Evolutionary conservation across 2,329 filamentous ascomycete genomes (phyloP).

Genomic region (Dothistroma pini): DNA sequence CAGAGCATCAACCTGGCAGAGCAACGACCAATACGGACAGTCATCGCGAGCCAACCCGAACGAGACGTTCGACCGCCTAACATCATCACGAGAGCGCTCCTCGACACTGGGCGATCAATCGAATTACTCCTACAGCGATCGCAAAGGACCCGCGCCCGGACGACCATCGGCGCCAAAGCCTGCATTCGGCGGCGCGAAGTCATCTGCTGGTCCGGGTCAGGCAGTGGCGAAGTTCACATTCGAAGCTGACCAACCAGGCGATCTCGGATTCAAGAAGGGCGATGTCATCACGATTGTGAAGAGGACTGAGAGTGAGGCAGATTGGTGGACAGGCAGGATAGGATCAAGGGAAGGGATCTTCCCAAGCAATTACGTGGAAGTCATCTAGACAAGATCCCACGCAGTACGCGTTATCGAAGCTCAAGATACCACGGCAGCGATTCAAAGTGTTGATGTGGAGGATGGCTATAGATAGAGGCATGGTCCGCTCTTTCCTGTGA

Average conservation of each 20-base stretch:
- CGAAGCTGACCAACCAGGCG: slow-evolving; percentile 87
- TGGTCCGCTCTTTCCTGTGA: not conserved
- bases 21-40: slow-evolving; percentile 67
- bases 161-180: slow-evolving; percentile 88
- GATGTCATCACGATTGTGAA: slow-evolving; percentile 94
- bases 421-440: not conserved
- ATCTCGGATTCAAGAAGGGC: slow-evolving; percentile 94
- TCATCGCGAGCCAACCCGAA: slow-evolving; percentile 51
- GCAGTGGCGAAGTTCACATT: slow-evolving; percentile 73
- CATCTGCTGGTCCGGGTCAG: slow-evolving; percentile 27
- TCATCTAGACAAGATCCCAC: slow-evolving; percentile 9
- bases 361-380: slow-evolving; percentile 49
- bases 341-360: slow-evolving; percentile 82
- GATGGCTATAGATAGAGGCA: not conserved
- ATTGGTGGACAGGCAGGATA: slow-evolving; percentile 97
- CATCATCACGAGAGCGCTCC: slow-evolving; percentile 28
- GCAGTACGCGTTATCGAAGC: not conserved
- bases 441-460: not conserved
- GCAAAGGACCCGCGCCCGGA: slow-evolving; percentile 57
- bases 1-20: slow-evolving; percentile 66
- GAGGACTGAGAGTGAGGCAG: slow-evolving; percentile 86
- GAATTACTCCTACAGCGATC: slow-evolving; percentile 55
- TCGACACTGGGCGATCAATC: slow-evolving; percentile 43
- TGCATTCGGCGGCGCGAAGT: slow-evolving; percentile 58
- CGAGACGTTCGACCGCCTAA: slow-evolving; percentile 49